phyloP scores from a whole-genome alignment of 2,329 filamentous ascomycete genomes.

The Lomentospora prolificans region DNA sequence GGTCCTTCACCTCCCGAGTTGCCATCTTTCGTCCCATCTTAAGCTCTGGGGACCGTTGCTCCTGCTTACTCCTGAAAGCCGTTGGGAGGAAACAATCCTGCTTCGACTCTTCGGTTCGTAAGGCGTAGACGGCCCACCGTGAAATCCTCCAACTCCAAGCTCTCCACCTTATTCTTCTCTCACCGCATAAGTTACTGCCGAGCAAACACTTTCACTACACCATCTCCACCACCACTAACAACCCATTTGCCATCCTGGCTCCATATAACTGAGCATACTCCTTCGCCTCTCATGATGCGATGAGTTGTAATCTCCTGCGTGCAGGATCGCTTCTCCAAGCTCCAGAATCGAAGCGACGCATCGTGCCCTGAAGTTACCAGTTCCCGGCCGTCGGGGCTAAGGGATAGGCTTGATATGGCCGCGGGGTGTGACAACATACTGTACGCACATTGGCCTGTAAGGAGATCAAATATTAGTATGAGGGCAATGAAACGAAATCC shows the following conservation, averaged over 20 bases:
- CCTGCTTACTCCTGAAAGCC: not conserved
- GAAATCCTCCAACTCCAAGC: not conserved
- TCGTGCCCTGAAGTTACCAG: constrained; percentile 95
- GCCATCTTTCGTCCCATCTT: not conserved
- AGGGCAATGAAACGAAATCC: not conserved
- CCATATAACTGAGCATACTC: constrained; percentile 91
- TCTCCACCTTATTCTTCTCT: not conserved
- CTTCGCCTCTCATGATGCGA: constrained; percentile 89
- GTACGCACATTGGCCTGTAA: constrained; percentile 91
- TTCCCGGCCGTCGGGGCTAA: constrained; percentile 88
- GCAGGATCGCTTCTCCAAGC: constrained; percentile 87
- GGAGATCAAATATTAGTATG: not conserved
- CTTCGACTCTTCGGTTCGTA: no score
- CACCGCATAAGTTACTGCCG: constrained; percentile 26
- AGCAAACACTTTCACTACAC: constrained; percentile 86
- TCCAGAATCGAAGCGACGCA: constrained; percentile 93
- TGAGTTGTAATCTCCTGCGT: constrained; percentile 92
- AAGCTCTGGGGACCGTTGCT: not conserved
- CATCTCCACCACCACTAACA: constrained; percentile 88
- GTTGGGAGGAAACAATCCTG: not conserved
- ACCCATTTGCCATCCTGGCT: constrained; percentile 92
- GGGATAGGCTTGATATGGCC: constrained; percentile 80
- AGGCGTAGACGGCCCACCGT: no score
- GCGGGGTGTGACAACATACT: constrained; percentile 96
- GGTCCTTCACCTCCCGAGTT: not conserved